These are phyloP conservation scores for Apophysomyces elegans DNA, from an alignment of 371 early-diverging fungal genomes.

Conservation along the genomic window DNA sequence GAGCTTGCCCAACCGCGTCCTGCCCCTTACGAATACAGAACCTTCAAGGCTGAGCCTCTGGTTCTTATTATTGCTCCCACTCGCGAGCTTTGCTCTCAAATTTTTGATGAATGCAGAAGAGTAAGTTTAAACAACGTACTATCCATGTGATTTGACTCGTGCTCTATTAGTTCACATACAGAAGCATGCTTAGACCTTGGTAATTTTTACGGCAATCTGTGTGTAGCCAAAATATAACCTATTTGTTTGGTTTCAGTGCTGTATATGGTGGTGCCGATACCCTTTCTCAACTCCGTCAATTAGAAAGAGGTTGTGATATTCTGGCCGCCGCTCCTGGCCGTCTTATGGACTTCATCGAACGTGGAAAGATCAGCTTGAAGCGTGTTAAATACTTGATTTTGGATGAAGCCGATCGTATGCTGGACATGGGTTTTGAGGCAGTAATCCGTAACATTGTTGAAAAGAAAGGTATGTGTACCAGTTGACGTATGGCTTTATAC, in stretches of 20 bases:
- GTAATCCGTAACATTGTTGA: conserved; percentile 95
- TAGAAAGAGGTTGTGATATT: conserved; percentile 92
- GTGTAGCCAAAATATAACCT: too few relatives aligned
- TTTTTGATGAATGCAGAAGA: conserved; percentile 44
- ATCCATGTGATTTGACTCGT: neutral
- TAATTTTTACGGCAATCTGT: conserved; percentile 12
- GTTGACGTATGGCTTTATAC: conserved; percentile 17
- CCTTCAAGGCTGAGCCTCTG: conserved; percentile 87
- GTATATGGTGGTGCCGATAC: conserved; percentile 93
- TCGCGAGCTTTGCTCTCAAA: conserved; percentile 91
- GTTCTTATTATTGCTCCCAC: conserved; percentile 97
- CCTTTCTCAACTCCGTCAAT: conserved; percentile 81
- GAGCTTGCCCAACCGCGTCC: conserved; percentile 62
- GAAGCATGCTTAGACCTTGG: conserved; percentile 47
- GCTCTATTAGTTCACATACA: conserved; percentile 37
- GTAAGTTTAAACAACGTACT: neutral
- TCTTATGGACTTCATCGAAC: conserved; percentile 91
- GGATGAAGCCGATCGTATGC: conserved; percentile 98
- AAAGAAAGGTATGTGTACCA: conserved; percentile 60
- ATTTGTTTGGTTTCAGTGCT: conserved; percentile 51
- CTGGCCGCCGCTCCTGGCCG: conserved; percentile 98
- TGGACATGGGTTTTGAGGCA: conserved; percentile 99
- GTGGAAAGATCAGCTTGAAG: conserved; percentile 76
- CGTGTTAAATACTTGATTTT: conserved; percentile 93
- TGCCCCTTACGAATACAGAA: conserved; percentile 67